These are phyloP conservation scores for Lactarius vividus DNA, from an alignment of 768 basidiomycete genomes.

Conservation along the genomic window DNA sequence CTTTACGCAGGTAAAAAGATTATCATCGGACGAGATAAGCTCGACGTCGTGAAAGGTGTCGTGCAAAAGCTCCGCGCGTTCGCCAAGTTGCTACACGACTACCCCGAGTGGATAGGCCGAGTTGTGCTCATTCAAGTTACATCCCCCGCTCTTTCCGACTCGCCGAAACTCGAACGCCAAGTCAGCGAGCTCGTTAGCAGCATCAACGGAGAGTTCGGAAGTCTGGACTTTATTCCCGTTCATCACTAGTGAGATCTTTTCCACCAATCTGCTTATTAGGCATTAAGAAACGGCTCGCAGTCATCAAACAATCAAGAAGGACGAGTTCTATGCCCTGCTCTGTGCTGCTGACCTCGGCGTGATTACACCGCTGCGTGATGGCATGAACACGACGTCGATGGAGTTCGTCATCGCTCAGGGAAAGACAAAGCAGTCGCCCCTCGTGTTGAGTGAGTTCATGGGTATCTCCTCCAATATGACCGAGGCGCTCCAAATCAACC, in stretches of 20 bases:
- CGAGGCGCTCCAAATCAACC: conserved; percentile 88
- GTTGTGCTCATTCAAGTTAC: conserved; percentile 91
- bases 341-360: conserved; percentile 92
- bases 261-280: background rate
- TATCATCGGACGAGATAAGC: conserved; percentile 94
- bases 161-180: conserved; percentile 89
- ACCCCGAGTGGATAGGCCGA: conserved; percentile 94
- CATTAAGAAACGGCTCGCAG: conserved; percentile 39
- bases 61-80: conserved; percentile 97
- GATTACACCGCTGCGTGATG: conserved; percentile 93
- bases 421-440: conserved; percentile 75
- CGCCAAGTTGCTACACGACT: conserved; percentile 88
- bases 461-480: conserved; percentile 92
- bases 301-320: conserved; percentile 95
- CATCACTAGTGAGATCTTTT: conserved; percentile 86
- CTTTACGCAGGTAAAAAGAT: conserved; percentile 98
- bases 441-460: conserved; percentile 96
- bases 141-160: conserved; percentile 87
- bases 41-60: conserved; percentile 98
- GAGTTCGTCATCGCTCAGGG: conserved; percentile 96
- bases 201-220: conserved; percentile 95
- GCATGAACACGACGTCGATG: conserved; percentile 99
- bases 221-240: conserved; percentile 92
- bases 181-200: conserved; percentile 91
- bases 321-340: conserved; percentile 95